Percentiles rank a stretch among this genome's conserved stretches.
Conservation (phyloP, 2,329 filamentous ascomycete genomes). For the Fusarium floridanum region DNA sequence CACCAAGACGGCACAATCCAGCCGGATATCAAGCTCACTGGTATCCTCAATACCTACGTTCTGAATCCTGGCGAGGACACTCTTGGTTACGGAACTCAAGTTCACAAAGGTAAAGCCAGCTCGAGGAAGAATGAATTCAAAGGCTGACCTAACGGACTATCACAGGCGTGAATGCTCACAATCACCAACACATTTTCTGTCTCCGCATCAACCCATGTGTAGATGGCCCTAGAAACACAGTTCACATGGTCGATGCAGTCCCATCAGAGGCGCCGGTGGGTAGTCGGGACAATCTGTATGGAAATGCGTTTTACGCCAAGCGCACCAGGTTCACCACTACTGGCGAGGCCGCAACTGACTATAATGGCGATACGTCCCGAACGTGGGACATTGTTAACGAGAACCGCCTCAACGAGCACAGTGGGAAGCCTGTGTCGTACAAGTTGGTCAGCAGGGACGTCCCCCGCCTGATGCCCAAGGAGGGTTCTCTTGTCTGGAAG, state of each 20-base stretch:
- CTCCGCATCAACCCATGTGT: constrained; percentile 88
- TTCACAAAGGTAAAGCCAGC: constrained; percentile 63
- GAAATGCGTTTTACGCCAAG: constrained; percentile 90
- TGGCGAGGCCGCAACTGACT: constrained; percentile 78
- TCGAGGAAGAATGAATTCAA: no score
- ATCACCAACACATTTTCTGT: constrained; percentile 96
- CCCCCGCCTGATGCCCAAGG: constrained; percentile 81
- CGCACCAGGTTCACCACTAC: constrained; percentile 83
- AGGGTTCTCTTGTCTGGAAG: constrained; percentile 87
- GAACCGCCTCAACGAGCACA: constrained; percentile 84
- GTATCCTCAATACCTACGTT: constrained; percentile 91
- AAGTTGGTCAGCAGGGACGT: constrained; percentile 92
- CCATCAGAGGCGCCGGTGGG: constrained; percentile 80
- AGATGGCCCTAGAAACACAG: constrained; percentile 85
- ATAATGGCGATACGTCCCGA: constrained; percentile 81
- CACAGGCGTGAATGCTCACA: constrained; percentile 86
- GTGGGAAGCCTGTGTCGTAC: constrained; percentile 86
- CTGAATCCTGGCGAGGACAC: constrained; percentile 86
- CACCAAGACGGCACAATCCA: constrained; percentile 90
- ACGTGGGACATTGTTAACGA: constrained; percentile 95
- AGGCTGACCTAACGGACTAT: not conserved
- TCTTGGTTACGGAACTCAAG: constrained; percentile 89
- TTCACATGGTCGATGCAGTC: constrained; percentile 85
- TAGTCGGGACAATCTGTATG: constrained; percentile 85
- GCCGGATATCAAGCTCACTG: constrained; percentile 90